Conservation (phyloP, 257 asterid genomes). For the Schizonepeta tenuifolia region DNA sequence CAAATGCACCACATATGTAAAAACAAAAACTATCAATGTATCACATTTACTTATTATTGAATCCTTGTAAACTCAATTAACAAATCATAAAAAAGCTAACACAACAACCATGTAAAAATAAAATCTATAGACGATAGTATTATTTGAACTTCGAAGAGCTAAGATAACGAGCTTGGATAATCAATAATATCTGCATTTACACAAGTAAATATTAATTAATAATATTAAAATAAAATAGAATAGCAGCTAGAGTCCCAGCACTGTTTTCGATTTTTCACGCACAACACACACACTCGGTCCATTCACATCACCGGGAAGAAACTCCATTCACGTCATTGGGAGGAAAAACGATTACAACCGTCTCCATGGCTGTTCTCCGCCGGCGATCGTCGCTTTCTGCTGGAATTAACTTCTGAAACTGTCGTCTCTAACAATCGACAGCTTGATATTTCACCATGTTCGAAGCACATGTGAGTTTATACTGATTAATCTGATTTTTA, state of each 20-base stretch:
- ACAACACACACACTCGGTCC: background rate
- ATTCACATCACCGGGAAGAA: conserved; percentile 13
- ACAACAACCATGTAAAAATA: background rate
- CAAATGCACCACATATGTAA: background rate
- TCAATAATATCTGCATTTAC: no score
- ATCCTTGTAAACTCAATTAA: background rate
- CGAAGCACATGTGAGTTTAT: conserved; percentile 55
- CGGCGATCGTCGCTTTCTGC: conserved; percentile 38
- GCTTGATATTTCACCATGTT: conserved; percentile 44
- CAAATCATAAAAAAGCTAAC: no score
- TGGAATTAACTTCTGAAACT: conserved; percentile 35
- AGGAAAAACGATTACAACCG: conserved; percentile 13
- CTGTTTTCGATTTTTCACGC: conserved; percentile 23
- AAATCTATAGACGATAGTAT: no score
- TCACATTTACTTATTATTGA: no score
- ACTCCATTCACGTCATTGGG: no score
- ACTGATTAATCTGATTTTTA: background rate
- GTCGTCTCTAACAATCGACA: conserved; percentile 36
- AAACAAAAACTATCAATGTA: no score
- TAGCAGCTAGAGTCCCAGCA: conserved; percentile 49
- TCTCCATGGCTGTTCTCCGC: conserved; percentile 37
- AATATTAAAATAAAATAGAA: conserved; percentile 21
- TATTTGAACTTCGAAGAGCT: no score
- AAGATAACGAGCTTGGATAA: no score
- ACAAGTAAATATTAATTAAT: no score